phyloP scores from a whole-genome alignment of 768 basidiomycete genomes.

The Russula foetens region DNA sequence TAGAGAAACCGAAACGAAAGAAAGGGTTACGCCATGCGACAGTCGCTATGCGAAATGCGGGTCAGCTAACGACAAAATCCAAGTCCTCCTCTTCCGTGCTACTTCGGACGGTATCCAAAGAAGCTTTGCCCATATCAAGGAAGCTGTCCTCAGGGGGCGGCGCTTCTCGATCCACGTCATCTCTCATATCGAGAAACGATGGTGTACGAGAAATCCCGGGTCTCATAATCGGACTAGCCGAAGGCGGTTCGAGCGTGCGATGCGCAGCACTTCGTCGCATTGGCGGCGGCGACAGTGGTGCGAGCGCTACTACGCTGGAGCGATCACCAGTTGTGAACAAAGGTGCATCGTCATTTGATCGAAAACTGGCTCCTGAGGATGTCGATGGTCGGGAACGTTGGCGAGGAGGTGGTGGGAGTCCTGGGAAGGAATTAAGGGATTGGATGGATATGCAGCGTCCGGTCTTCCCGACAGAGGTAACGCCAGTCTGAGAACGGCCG shows the following conservation, averaged over 20 bases:
- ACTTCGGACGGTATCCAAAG: conserved; percentile 33
- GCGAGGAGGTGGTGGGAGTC: conserved; percentile 51
- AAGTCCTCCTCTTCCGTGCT: conserved; percentile 27
- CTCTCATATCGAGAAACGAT: conserved; percentile 63
- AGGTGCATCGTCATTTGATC: conserved; percentile 9
- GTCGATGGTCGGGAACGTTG: conserved; percentile 20
- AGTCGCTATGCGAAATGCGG: background rate
- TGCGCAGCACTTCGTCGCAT: conserved; percentile 7
- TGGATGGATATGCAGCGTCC: conserved; percentile 18
- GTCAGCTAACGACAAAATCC: background rate
- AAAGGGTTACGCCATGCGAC: background rate
- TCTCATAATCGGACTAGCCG: conserved; percentile 23
- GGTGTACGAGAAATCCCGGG: conserved; percentile 57
- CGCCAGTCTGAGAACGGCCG: background rate
- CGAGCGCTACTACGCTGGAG: conserved; percentile 25
- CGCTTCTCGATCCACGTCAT: conserved; percentile 23
- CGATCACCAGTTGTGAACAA: conserved; percentile 11
- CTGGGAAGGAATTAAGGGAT: conserved; percentile 27
- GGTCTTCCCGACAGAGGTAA: background rate
- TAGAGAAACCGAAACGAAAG: background rate
- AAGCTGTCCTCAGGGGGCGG: conserved; percentile 30
- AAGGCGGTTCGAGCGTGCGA: conserved; percentile 7
- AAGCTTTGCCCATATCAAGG: conserved; percentile 34
- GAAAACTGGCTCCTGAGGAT: conserved; percentile 1
- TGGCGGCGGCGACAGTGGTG: conserved; percentile 34